Conservation (phyloP, 371 early-diverging fungal species). For the Apophysomyces trapeziformis region DNA sequence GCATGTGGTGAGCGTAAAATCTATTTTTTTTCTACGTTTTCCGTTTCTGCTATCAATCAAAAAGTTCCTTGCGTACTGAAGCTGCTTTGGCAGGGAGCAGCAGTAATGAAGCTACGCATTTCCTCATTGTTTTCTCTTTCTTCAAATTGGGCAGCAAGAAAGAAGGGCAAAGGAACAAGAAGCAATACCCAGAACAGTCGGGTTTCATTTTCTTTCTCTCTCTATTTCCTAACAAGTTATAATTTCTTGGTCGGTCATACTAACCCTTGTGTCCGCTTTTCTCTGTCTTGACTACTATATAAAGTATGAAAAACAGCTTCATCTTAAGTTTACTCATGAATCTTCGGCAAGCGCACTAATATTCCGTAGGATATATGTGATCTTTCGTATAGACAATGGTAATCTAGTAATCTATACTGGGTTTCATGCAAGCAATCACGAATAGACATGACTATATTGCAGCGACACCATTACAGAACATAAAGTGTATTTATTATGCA, state of each 20-base stretch:
- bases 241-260: too few species aligned
- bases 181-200: too few species aligned
- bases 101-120: too few species aligned
- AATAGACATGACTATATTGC: background rate
- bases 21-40: background rate
- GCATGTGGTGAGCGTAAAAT: background rate
- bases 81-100: too few species aligned
- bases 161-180: too few species aligned
- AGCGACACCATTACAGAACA: constrained; percentile 50
- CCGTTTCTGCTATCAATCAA: too few species aligned
- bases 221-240: too few species aligned
- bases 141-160: too few species aligned
- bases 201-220: too few species aligned
- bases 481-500: constrained; percentile 45
- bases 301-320: background rate
- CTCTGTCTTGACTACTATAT: background rate
- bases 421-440: background rate
- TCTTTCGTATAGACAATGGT: background rate
- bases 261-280: background rate
- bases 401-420: too few species aligned
- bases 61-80: background rate
- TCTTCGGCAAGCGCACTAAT: background rate
- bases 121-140: too few species aligned
- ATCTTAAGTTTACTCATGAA: background rate
- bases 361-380: background rate